These are phyloP conservation scores for Zopfia rhizophila DNA, from an alignment of 2,329 filamentous ascomycete species.

Conservation along the genomic window DNA sequence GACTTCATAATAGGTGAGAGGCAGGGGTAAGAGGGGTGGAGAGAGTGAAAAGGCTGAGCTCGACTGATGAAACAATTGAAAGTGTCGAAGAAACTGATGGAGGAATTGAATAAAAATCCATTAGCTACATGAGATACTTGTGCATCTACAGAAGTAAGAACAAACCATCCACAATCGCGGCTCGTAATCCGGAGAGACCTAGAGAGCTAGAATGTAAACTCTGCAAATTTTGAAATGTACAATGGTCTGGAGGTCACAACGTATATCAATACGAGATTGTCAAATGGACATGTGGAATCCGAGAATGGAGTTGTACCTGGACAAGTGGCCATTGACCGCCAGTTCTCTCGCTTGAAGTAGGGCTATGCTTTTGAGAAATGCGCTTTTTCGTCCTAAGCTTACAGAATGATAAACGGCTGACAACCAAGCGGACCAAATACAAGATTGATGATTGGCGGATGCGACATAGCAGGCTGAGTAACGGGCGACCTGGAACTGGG, in stretches of 20 bases:
- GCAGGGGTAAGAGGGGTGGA: conserved; percentile 1
- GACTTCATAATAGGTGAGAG: conserved; percentile 25
- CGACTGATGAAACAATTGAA: too few relatives aligned
- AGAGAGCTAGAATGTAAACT: too few relatives aligned
- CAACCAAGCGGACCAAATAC: conserved; percentile 22
- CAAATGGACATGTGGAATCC: conserved; percentile 7
- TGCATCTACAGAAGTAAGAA: too few relatives aligned
- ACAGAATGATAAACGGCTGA: conserved; percentile 34
- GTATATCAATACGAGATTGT: conserved; percentile 13
- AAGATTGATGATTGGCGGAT: conserved; percentile 27
- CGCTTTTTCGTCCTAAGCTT: conserved; percentile 5
- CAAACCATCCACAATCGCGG: too few relatives aligned
- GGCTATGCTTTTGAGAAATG: conserved; percentile 3
- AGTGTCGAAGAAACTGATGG: too few relatives aligned
- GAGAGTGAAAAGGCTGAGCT: too few relatives aligned
- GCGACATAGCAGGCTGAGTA: conserved; percentile 8
- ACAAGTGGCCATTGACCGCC: conserved; percentile 14
- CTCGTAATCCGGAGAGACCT: too few relatives aligned
- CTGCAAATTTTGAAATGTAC: too few relatives aligned
- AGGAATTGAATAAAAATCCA: too few relatives aligned
- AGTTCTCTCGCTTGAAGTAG: conserved; percentile 22
- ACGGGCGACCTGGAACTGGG: conserved; percentile 13
- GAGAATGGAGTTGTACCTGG: conserved; percentile 7
- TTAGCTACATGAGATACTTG: too few relatives aligned
- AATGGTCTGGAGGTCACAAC: not conserved